Conservation (phyloP, 805 yeast genomes). For the Danielia oregonensis region DNA sequence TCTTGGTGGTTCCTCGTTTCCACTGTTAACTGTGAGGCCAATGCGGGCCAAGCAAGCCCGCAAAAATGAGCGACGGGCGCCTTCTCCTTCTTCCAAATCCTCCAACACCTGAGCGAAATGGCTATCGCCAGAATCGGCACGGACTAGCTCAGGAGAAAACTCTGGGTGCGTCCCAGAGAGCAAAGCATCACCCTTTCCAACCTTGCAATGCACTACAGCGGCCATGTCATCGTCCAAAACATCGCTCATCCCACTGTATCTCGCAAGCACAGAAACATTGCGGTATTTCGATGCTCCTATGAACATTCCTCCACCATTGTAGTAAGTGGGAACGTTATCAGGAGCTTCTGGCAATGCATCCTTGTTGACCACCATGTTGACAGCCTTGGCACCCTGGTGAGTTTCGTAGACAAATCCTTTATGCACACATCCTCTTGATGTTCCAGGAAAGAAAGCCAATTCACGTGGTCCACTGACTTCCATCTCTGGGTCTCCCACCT, state of each 20-base stretch:
- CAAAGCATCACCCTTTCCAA: slow-evolving; percentile 74
- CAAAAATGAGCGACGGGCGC: slow-evolving; percentile 52
- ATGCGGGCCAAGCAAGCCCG: slow-evolving; percentile 52
- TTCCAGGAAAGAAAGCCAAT: slow-evolving; percentile 77
- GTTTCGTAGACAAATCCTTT: slow-evolving; percentile 77
- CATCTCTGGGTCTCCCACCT: slow-evolving; percentile 61
- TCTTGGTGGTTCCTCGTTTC: slow-evolving; percentile 51
- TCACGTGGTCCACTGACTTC: slow-evolving; percentile 89
- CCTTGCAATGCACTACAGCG: slow-evolving; percentile 65
- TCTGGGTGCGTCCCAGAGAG: slow-evolving; percentile 91
- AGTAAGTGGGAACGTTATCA: slow-evolving; percentile 43
- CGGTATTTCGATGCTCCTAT: slow-evolving; percentile 62
- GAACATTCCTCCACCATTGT: slow-evolving; percentile 90
- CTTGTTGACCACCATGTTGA: slow-evolving; percentile 38
- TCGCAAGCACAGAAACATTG: slow-evolving; percentile 70
- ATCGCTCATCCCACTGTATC: slow-evolving; percentile 54
- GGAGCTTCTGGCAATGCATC: slow-evolving; percentile 22
- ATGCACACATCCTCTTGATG: slow-evolving; percentile 75
- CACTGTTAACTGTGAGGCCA: slow-evolving; percentile 66
- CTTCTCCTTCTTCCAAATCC: slow-evolving; percentile 41
- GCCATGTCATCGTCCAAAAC: slow-evolving; percentile 51
- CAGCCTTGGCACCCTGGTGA: slow-evolving; percentile 72
- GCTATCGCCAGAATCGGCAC: slow-evolving; percentile 27
- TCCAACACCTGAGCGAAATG: slow-evolving; percentile 28
- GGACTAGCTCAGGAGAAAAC: slow-evolving; percentile 53